Conservation (phyloP, 768 basidiomycete species). For the Leccinum fibrillosum region DNA sequence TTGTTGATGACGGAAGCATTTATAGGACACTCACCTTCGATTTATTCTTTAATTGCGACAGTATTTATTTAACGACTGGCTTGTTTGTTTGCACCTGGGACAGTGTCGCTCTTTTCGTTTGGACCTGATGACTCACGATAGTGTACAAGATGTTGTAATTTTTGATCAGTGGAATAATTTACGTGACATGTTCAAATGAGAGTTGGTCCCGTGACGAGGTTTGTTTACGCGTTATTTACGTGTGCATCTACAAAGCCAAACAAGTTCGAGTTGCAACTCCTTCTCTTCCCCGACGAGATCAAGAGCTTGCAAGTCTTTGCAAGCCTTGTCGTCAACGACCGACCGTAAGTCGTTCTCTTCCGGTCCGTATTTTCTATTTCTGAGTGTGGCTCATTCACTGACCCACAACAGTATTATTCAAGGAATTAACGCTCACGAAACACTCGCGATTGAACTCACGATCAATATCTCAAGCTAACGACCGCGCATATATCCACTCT, state of each 20-base stretch:
- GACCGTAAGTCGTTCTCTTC: constrained; percentile 28
- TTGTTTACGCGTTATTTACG: constrained; percentile 34
- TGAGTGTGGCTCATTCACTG: neutral
- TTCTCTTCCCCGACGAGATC: constrained; percentile 16
- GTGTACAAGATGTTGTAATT: constrained; percentile 5
- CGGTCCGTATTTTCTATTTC: neutral
- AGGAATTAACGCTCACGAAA: constrained; percentile 27
- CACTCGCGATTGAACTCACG: constrained; percentile 20
- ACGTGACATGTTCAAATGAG: neutral
- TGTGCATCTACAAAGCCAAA: constrained; percentile 28
- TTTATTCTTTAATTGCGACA: constrained; percentile 27
- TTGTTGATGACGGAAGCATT: neutral
- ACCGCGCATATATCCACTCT: constrained; percentile 9
- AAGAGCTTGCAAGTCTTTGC: constrained; percentile 18
- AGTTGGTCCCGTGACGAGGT: constrained; percentile 21
- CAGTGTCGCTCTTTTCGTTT: neutral
- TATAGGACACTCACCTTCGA: constrained; percentile 27
- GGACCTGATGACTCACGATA: neutral
- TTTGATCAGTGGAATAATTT: neutral
- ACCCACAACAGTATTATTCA: constrained; percentile 13
- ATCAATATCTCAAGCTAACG: constrained; percentile 24
- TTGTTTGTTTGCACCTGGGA: neutral
- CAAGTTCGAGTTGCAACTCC: constrained; percentile 31
- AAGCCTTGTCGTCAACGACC: constrained; percentile 17
- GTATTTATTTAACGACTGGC: constrained; percentile 6